These are phyloP conservation scores for Coemansia sp. DNA, from an alignment of 192 early-diverging fungal species.

Conservation along the genomic window DNA sequence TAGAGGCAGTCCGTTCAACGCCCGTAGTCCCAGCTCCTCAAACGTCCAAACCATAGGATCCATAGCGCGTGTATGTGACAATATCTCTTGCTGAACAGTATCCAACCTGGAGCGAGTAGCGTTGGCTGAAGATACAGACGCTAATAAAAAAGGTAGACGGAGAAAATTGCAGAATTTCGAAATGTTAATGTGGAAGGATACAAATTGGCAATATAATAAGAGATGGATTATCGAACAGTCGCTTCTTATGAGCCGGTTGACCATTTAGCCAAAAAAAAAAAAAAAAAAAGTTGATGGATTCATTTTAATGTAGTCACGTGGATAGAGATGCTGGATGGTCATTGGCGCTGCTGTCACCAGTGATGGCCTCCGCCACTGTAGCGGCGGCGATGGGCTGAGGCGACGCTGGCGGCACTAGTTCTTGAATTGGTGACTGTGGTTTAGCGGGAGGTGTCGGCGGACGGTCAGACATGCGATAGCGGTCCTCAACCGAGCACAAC, in stretches of 20 bases:
- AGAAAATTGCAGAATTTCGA: constrained; percentile 1
- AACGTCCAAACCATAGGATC: background rate
- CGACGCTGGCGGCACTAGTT: background rate
- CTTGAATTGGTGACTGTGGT: background rate
- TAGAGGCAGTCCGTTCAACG: background rate
- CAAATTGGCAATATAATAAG: background rate
- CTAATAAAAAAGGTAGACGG: background rate
- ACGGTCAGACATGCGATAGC: constrained; percentile 35
- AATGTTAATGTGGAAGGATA: background rate
- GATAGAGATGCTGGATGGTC: background rate
- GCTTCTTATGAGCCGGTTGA: background rate
- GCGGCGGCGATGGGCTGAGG: background rate
- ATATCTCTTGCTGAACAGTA: background rate
- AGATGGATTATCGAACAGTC: background rate
- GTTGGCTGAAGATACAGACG: background rate
- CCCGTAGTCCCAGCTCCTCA: background rate
- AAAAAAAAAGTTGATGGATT: constrained; percentile 1
- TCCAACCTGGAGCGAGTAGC: background rate
- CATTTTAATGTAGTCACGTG: background rate
- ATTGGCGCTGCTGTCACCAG: background rate
- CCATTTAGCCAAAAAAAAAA: background rate
- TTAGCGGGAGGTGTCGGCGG: constrained; percentile 3
- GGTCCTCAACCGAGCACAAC: constrained; percentile 31
- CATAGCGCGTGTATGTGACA: background rate
- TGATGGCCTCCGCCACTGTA: no score